Percentiles rank a stretch among this genome's conserved stretches.
These are phyloP conservation scores for Yarrowia porcina DNA, from an alignment of 805 yeast species.

Conservation along the genomic window DNA sequence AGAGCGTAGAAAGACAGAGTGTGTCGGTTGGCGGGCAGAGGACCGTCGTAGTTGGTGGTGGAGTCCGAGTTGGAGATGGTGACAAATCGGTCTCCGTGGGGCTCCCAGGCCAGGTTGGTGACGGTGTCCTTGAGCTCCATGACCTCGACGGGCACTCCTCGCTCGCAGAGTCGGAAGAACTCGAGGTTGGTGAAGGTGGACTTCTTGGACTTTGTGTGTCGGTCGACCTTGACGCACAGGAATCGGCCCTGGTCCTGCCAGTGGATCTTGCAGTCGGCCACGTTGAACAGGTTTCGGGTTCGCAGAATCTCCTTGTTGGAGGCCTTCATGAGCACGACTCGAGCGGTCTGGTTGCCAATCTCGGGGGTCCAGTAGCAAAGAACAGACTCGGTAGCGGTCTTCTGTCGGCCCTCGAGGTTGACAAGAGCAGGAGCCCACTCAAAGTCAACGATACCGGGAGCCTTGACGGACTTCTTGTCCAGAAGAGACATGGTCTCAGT, in stretches of 20 bases:
- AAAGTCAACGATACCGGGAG: slow-evolving; percentile 83
- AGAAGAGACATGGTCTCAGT: slow-evolving; percentile 71
- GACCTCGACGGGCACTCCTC: slow-evolving; percentile 91
- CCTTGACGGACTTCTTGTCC: slow-evolving; percentile 80
- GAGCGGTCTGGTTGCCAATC: slow-evolving; percentile 84
- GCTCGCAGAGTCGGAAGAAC: slow-evolving; percentile 81
- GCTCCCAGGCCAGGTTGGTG: slow-evolving; percentile 92
- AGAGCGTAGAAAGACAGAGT: slow-evolving; percentile 77
- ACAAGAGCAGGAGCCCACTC: slow-evolving; percentile 93
- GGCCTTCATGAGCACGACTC: slow-evolving; percentile 84
- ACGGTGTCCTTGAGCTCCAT: slow-evolving; percentile 89
- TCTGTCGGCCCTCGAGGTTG: slow-evolving; percentile 53
- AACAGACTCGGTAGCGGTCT: slow-evolving; percentile 47
- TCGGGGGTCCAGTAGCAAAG: slow-evolving; percentile 98
- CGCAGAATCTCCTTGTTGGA: slow-evolving; percentile 80
- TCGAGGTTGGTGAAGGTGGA: slow-evolving; percentile 87
- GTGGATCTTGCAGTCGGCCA: slow-evolving; percentile 80
- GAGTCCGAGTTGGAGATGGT: slow-evolving; percentile 61
- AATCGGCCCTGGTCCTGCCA: slow-evolving; percentile 89
- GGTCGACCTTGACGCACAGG: slow-evolving; percentile 91
- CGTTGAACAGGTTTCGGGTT: slow-evolving; percentile 93
- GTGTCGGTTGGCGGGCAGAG: slow-evolving; percentile 43
- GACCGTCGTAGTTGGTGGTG: slow-evolving; percentile 29
- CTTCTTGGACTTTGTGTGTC: slow-evolving; percentile 94
- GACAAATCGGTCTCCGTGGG: slow-evolving; percentile 81